phyloP scores from a whole-genome alignment of 441 rosid genomes.

The Pelargonium myrrhifolium region DNA sequence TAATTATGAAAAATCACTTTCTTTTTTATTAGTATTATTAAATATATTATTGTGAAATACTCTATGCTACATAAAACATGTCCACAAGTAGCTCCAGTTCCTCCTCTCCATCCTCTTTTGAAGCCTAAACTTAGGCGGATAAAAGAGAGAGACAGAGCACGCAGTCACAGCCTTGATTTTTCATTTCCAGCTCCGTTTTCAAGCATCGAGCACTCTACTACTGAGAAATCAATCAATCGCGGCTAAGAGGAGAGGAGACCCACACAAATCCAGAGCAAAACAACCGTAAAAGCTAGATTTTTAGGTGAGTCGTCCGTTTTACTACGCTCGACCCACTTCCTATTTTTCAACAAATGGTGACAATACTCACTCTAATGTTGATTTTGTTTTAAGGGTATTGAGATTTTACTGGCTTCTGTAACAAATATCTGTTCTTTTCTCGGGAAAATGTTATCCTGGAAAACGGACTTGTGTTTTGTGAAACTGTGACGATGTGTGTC shows the following conservation, averaged over 20 bases:
- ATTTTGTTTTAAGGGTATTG: neutral
- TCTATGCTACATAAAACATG: too few relatives aligned
- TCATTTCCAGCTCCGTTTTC: neutral
- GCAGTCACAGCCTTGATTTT: neutral
- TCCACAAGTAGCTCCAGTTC: neutral
- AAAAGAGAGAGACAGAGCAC: neutral
- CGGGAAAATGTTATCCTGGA: neutral
- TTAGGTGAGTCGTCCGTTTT: neutral
- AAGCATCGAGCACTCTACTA: neutral
- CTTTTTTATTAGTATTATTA: too few relatives aligned
- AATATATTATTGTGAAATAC: too few relatives aligned
- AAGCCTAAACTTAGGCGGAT: conserved; percentile 3
- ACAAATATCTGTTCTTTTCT: neutral
- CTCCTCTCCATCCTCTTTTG: conserved; percentile 1
- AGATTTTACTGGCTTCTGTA: neutral
- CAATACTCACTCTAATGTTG: conserved; percentile 3
- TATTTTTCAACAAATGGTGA: neutral
- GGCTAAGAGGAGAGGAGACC: neutral
- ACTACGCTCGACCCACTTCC: neutral
- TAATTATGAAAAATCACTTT: too few relatives aligned
- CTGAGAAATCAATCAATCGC: neutral
- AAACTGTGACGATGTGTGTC: neutral
- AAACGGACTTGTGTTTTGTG: neutral
- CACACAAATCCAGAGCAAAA: too few relatives aligned
- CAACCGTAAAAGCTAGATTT: neutral